Conservation (phyloP, 2,329 filamentous ascomycete species). For the Plectosphaerella cucumerina region DNA sequence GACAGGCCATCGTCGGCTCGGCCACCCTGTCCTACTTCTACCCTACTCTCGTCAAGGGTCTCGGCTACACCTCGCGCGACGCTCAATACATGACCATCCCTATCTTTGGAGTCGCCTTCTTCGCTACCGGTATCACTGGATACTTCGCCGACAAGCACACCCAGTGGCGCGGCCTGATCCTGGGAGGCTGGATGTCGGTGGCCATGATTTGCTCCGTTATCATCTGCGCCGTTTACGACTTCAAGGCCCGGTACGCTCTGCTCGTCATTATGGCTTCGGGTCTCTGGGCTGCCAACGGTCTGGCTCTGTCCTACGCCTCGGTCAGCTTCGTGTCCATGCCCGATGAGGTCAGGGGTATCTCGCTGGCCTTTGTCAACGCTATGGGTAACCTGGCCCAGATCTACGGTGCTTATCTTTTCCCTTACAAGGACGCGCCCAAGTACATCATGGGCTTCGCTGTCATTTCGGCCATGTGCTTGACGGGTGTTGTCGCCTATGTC, state of each 20-base stretch:
- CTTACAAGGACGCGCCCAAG: conserved; percentile 40
- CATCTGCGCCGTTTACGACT: conserved; percentile 45
- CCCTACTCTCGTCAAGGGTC: conserved; percentile 24
- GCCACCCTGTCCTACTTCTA: conserved; percentile 27
- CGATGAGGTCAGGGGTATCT: conserved; percentile 40
- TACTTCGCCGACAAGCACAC: conserved; percentile 42
- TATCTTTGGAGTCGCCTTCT: conserved; percentile 49
- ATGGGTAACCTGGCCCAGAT: conserved; percentile 53
- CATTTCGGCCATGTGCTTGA: background rate
- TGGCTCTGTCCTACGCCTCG: conserved; percentile 46
- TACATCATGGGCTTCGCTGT: conserved; percentile 36
- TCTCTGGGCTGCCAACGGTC: conserved; percentile 49
- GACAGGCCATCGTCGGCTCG: conserved; percentile 23
- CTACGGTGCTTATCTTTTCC: conserved; percentile 51
- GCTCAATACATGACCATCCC: conserved; percentile 38
- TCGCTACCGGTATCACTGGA: conserved; percentile 41
- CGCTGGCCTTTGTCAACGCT: conserved; percentile 47
- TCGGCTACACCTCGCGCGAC: conserved; percentile 22
- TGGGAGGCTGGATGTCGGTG: conserved; percentile 41
- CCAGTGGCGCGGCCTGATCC: conserved; percentile 39
- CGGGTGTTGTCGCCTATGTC: background rate
- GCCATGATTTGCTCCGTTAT: conserved; percentile 32
- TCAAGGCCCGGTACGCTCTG: conserved; percentile 46
- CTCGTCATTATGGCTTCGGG: conserved; percentile 52
- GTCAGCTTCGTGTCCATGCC: conserved; percentile 45